phyloP scores from a whole-genome alignment of 2,329 filamentous ascomycete genomes.

The Beauveria australis region DNA sequence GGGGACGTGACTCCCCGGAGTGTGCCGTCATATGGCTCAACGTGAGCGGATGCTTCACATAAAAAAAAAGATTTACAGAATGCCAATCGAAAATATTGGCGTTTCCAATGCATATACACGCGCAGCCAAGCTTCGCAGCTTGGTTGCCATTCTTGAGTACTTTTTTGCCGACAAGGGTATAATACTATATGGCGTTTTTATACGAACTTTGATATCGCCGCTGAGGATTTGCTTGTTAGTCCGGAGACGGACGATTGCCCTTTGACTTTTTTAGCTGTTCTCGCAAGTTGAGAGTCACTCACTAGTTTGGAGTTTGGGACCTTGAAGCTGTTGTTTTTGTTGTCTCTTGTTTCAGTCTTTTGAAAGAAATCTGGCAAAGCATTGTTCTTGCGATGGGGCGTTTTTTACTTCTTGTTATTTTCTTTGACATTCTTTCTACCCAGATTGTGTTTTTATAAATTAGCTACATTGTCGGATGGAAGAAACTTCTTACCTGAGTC shows the following conservation, averaged over 20 bases:
- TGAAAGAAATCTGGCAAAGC: not conserved
- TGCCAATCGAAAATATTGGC: not conserved
- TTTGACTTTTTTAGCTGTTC: not conserved
- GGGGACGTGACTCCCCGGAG: constrained; percentile 49
- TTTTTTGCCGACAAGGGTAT: constrained; percentile 1
- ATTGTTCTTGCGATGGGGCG: not conserved
- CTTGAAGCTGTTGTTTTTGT: not conserved
- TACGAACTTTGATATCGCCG: not conserved
- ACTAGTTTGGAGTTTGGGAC: not conserved
- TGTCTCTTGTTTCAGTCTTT: not conserved
- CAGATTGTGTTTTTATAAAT: constrained; percentile 2
- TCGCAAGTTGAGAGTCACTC: not conserved
- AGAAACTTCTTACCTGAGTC: not conserved
- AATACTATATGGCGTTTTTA: not conserved
- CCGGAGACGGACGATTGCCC: not conserved
- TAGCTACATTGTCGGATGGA: constrained; percentile 3
- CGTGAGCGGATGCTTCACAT: constrained; percentile 11
- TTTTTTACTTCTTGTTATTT: not conserved
- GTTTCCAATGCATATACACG: constrained; percentile 2
- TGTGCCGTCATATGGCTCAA: constrained; percentile 39
- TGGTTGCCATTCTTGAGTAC: not conserved
- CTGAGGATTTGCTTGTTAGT: not conserved
- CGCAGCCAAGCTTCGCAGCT: constrained; percentile 3
- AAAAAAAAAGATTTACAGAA: not conserved
- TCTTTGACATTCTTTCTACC: not conserved